These are phyloP conservation scores for Candida sanyiensis DNA, from an alignment of 805 yeast genomes.

Conservation along the genomic window DNA sequence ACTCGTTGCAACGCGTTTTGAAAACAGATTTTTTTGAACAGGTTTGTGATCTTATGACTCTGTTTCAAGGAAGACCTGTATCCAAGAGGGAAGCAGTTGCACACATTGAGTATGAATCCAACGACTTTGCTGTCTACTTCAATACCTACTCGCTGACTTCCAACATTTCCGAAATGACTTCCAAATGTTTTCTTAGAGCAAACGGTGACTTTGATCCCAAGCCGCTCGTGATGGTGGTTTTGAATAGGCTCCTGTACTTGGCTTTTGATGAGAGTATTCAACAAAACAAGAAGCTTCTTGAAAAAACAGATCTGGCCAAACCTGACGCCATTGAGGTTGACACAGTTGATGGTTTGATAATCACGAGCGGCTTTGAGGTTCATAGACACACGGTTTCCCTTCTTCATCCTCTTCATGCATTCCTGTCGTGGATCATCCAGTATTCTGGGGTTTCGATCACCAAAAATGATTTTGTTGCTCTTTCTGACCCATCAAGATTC, in stretches of 20 bases:
- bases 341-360: constrained; percentile 22
- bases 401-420: constrained; percentile 75
- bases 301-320: constrained; percentile 11
- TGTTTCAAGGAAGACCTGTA: constrained; percentile 77
- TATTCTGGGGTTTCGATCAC: constrained; percentile 30
- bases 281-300: background rate
- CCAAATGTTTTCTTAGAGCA: constrained; percentile 34
- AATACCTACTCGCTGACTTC: constrained; percentile 52
- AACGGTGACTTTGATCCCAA: background rate
- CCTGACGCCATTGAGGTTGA: constrained; percentile 13
- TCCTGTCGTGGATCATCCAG: constrained; percentile 67
- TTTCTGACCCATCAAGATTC: constrained; percentile 10
- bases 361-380: constrained; percentile 37
- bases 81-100: constrained; percentile 66
- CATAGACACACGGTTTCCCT: constrained; percentile 52
- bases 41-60: constrained; percentile 55
- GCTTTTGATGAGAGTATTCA: constrained; percentile 1
- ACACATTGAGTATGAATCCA: constrained; percentile 89
- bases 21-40: constrained; percentile 44
- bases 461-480: background rate
- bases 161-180: constrained; percentile 51
- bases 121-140: constrained; percentile 45
- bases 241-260: constrained; percentile 9
- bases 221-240: constrained; percentile 8
- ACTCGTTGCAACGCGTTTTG: constrained; percentile 43